phyloP scores from a whole-genome alignment of 139 green algal species.

The Chlorella vulgaris region DNA sequence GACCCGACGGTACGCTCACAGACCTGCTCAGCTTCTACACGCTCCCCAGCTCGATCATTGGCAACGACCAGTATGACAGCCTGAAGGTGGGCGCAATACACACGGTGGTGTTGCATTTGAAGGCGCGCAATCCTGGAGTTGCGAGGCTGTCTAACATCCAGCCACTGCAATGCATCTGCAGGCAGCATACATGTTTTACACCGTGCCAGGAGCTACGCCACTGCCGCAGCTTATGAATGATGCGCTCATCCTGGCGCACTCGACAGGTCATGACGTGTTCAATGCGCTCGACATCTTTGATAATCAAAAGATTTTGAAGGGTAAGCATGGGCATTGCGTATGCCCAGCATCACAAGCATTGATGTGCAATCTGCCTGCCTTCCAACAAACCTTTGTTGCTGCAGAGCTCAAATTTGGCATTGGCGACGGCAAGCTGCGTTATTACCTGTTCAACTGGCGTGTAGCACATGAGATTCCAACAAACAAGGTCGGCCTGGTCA shows the following conservation, averaged over 20 bases:
- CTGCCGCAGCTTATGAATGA: slow-evolving; percentile 80
- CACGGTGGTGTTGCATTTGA: no score
- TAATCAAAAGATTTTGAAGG: slow-evolving; percentile 60
- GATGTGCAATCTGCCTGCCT: background rate
- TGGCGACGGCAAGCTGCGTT: slow-evolving; percentile 95
- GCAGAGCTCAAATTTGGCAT: slow-evolving; percentile 97
- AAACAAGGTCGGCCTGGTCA: slow-evolving; percentile 88
- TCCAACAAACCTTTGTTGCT: background rate
- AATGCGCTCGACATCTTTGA: slow-evolving; percentile 96
- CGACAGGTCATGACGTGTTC: slow-evolving; percentile 94
- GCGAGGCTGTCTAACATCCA: background rate
- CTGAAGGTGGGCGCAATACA: slow-evolving; percentile 54
- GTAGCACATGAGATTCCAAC: slow-evolving; percentile 61
- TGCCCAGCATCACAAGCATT: background rate
- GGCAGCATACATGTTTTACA: slow-evolving; percentile 98
- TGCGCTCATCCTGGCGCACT: slow-evolving; percentile 80
- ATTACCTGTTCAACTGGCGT: slow-evolving; percentile 99
- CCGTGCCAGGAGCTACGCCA: slow-evolving; percentile 55
- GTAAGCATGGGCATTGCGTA: no score
- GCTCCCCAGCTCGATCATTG: slow-evolving; percentile 88
- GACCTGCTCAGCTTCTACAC: slow-evolving; percentile 97
- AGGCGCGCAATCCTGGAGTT: no score
- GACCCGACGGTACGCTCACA: slow-evolving; percentile 66
- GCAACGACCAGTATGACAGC: slow-evolving; percentile 81
- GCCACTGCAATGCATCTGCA: no score